Evolutionary conservation across 257 asterid genomes (phyloP).

Genomic region (Apocynum venetum): DNA sequence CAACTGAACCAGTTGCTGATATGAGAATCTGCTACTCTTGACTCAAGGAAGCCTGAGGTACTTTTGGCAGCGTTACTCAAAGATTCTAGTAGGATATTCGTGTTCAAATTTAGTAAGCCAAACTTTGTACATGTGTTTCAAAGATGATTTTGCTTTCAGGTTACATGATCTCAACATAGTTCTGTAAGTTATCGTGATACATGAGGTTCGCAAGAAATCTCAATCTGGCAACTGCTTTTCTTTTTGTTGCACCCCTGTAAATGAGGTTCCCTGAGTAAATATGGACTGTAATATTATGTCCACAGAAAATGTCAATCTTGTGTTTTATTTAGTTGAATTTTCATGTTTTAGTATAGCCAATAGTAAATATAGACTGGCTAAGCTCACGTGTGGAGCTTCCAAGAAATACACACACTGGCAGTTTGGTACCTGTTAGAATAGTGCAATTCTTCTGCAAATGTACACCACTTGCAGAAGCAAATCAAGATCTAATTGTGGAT

Average conservation of each 20-base stretch:
- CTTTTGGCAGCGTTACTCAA: not conserved
- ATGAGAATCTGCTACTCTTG: not conserved
- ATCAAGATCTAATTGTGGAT: too few species aligned
- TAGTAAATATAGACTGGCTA: not conserved
- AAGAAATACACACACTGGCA: too few species aligned
- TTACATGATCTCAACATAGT: not conserved
- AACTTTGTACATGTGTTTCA: not conserved
- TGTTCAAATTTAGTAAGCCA: not conserved
- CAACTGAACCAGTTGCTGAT: constrained; percentile 4
- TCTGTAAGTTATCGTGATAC: not conserved
- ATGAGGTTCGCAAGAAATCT: too few species aligned
- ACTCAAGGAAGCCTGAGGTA: not conserved
- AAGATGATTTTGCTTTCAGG: not conserved
- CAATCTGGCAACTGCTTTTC: too few species aligned
- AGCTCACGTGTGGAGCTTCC: not conserved
- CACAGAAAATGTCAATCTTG: not conserved
- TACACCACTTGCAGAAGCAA: too few species aligned
- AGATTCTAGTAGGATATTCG: not conserved
- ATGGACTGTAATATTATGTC: too few species aligned
- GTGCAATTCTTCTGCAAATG: too few species aligned
- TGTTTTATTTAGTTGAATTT: not conserved
- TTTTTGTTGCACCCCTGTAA: not conserved
- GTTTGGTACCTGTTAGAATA: too few species aligned
- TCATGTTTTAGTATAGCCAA: not conserved
- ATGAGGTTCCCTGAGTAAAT: too few species aligned